These are phyloP conservation scores for Jatropha multifida DNA, from an alignment of 441 rosid species.

Conservation along the genomic window DNA sequence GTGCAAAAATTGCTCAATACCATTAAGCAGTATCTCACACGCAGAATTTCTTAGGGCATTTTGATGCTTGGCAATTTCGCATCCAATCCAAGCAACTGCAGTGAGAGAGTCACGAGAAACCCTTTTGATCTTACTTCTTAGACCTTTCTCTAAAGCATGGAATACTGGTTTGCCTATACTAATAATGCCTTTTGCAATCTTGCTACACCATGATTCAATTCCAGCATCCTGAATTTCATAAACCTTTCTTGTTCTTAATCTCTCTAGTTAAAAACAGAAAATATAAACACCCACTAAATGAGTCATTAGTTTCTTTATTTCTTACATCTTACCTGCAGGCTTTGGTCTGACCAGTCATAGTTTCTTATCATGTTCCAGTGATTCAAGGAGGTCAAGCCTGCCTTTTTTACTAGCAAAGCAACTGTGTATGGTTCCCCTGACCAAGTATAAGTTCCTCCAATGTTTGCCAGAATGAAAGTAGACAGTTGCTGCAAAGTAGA, in stretches of 20 bases:
- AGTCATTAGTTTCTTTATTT: not conserved
- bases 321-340: constrained; percentile 57
- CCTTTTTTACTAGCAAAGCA: constrained; percentile 86
- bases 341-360: constrained; percentile 72
- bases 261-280: not conserved
- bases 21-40: constrained; percentile 64
- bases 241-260: constrained; percentile 8
- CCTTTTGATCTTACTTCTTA: constrained; percentile 63
- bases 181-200: constrained; percentile 57
- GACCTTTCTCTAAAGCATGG: constrained; percentile 52
- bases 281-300: not conserved
- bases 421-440: constrained; percentile 82
- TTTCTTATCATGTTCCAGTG: constrained; percentile 78
- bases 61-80: constrained; percentile 65
- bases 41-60: constrained; percentile 56
- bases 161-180: constrained; percentile 59
- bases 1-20: constrained; percentile 68
- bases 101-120: constrained; percentile 63
- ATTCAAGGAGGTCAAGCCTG: constrained; percentile 56
- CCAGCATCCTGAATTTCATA: constrained; percentile 58
- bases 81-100: constrained; percentile 75
- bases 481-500: constrained; percentile 52
- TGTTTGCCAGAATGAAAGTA: constrained; percentile 63
- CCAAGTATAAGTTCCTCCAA: constrained; percentile 93
- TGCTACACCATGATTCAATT: constrained; percentile 71